Evolutionary conservation across 2,329 filamentous ascomycete genomes (phyloP).

Genomic region (Metarhizium guizhouense): DNA sequence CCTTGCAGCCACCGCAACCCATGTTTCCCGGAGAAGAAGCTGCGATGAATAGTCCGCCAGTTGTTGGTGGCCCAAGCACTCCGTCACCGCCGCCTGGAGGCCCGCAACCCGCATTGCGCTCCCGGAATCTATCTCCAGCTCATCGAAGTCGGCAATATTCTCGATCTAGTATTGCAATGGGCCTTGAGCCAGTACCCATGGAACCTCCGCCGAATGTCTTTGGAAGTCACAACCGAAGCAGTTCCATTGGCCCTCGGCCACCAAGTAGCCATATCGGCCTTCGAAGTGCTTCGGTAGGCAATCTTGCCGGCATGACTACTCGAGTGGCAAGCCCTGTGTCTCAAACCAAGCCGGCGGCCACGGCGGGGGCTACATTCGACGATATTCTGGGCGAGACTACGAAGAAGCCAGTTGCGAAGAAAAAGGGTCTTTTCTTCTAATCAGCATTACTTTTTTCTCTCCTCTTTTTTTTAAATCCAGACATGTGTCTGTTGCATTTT

Average conservation of each 20-base stretch:
- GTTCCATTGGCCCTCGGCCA: conserved; percentile 24
- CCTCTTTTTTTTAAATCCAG: background rate
- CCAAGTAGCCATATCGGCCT: conserved; percentile 22
- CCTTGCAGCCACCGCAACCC: conserved; percentile 27
- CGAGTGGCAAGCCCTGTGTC: conserved; percentile 9
- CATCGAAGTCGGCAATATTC: conserved; percentile 23
- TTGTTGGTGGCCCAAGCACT: conserved; percentile 12
- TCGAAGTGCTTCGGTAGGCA: conserved; percentile 26
- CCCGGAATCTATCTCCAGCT: conserved; percentile 29
- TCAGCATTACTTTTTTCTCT: too few relatives aligned
- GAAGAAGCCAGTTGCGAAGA: conserved; percentile 24
- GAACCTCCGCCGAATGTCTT: conserved; percentile 22
- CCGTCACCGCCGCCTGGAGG: conserved; percentile 19
- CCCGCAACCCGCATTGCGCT: conserved; percentile 20
- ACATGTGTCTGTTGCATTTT: background rate
- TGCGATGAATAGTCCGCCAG: conserved; percentile 13
- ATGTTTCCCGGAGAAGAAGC: conserved; percentile 24
- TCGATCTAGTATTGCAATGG: conserved; percentile 34
- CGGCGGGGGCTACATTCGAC: conserved; percentile 35
- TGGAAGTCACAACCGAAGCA: conserved; percentile 23
- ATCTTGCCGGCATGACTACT: conserved; percentile 20
- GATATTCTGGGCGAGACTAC: conserved; percentile 33
- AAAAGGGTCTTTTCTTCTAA: conserved; percentile 33
- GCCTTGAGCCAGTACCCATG: conserved; percentile 33
- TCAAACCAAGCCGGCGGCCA: conserved; percentile 13